Base-by-base conservation (phyloP, 116 monocot genomes). In the Papilionanthe hybrid region DNA sequence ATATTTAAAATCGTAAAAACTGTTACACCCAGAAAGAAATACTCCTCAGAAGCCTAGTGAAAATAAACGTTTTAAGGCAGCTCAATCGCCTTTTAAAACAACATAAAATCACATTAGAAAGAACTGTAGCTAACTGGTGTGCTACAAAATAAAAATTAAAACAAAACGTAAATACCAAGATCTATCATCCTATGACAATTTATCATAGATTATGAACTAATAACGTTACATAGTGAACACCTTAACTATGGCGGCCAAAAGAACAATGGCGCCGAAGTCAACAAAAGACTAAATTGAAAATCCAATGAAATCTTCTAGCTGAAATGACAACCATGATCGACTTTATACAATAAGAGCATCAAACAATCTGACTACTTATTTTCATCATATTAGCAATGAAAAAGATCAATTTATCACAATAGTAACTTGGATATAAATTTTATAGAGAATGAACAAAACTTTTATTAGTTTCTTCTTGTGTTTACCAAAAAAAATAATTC, bases 1-100 rank as follows among this genome's bases (percentile, higher is more conserved):
- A 69, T 69, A 69, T 4, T 69, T 37, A 69, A 63, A 69, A 69
- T 69, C 69, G 17, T 69, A 7, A 69, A 37, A 69, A 69, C 10
- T 37, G 32, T 69, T 37, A 37, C 69, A 69, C 37, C 37, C 32
- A 41, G 37, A 69, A 69, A 69, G 37, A 11, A 69, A 69, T 37
- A 1, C 10, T 11, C 8, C 27, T 65, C 27, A 65, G 65, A 23
- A 65, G 27, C 12, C 27, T 27, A 27, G 65, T 65, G 65, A 65
- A 65, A 65, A 10, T 53, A 53, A 65, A 65, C 7, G 27, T 65
- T 65, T 65, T 27, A 65, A 65, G 2, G 11, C 27, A 65, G 27
- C 27, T 25, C 7, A 65, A 25, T 65, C 27, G 65, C 53, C 15
- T 17, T n/a, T 13, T 3, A 53, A 53, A 53, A 53, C 13, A 53